These are phyloP conservation scores for Ophiostoma populinum DNA, from an alignment of 2,329 filamentous ascomycete genomes.

Conservation along the genomic window DNA sequence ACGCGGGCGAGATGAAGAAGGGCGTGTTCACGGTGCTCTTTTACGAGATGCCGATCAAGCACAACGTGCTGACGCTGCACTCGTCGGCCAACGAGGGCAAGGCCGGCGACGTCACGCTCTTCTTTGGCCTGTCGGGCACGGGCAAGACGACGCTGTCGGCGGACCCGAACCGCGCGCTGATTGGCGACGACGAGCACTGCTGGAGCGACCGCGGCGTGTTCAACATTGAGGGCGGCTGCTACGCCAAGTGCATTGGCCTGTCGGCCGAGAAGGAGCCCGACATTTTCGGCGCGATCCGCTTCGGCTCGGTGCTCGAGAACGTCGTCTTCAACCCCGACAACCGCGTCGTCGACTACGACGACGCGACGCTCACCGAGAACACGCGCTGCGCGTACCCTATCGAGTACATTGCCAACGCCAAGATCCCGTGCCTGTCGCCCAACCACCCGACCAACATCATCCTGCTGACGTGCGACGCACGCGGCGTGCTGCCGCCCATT, in stretches of 20 bases:
- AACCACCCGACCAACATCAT: slow-evolving; percentile 95
- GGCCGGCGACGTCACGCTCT: slow-evolving; percentile 90
- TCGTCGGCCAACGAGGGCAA: slow-evolving; percentile 96
- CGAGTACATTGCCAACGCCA: slow-evolving; percentile 97
- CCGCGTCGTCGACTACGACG: slow-evolving; percentile 88
- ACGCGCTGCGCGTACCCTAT: slow-evolving; percentile 90
- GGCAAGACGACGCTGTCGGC: slow-evolving; percentile 98
- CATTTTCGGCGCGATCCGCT: slow-evolving; percentile 90
- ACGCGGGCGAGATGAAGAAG: slow-evolving; percentile 96
- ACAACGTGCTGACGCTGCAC: slow-evolving; percentile 96
- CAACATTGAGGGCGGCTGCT: slow-evolving; percentile 99
- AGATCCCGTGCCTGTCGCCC: slow-evolving; percentile 82
- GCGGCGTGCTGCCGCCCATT: slow-evolving; percentile 92
- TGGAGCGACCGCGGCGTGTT: slow-evolving; percentile 94
- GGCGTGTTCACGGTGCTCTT: slow-evolving; percentile 97
- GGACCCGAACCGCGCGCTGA: slow-evolving; percentile 87
- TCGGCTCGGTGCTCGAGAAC: slow-evolving; percentile 95
- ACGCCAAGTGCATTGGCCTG: slow-evolving; percentile 95
- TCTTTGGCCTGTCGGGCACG: slow-evolving; percentile 96
- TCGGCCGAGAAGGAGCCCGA: slow-evolving; percentile 98
- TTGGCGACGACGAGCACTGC: slow-evolving; percentile 99
- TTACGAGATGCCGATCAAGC: slow-evolving; percentile 99
- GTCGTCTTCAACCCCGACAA: slow-evolving; percentile 90
- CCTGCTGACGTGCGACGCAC: slow-evolving; percentile 92
- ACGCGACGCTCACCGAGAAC: slow-evolving; percentile 90